A percentile compares a stretch with the other conserved stretches of the same genome.
phyloP scores from a whole-genome alignment of 768 basidiomycete genomes.

The Pholiota conissans region DNA sequence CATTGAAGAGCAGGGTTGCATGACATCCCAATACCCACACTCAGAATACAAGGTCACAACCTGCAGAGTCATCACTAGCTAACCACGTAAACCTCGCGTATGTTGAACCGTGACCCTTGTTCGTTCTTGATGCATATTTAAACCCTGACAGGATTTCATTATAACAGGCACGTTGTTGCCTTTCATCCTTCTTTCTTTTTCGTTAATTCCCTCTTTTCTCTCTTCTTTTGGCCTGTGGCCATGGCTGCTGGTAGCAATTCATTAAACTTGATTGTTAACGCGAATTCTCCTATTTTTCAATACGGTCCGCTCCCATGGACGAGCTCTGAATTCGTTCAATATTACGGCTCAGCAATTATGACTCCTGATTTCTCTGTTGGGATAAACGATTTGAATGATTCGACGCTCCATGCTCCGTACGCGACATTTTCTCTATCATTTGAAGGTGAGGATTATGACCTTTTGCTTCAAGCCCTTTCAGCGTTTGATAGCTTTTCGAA shows the following conservation, averaged over 20 bases:
- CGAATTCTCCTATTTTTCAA: background rate
- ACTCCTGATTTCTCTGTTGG: background rate
- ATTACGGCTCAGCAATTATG: background rate
- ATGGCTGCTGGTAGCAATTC: background rate
- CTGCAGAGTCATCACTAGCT: background rate
- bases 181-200: background rate
- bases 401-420: background rate
- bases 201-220: background rate
- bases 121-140: background rate
- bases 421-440: slow-evolving; percentile 2
- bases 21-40: background rate
- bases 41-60: background rate
- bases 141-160: background rate
- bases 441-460: background rate
- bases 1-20: background rate
- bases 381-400: background rate
- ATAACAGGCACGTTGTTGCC: background rate
- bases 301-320: background rate
- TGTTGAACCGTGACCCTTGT: background rate
- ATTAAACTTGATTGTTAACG: background rate
- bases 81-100: background rate
- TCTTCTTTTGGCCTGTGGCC: slow-evolving; percentile 2
- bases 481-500: background rate
- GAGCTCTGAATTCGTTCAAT: background rate
- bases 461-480: background rate